Evolutionary conservation across 768 basidiomycete species (phyloP).

Genomic region (Boletus patriciae): DNA sequence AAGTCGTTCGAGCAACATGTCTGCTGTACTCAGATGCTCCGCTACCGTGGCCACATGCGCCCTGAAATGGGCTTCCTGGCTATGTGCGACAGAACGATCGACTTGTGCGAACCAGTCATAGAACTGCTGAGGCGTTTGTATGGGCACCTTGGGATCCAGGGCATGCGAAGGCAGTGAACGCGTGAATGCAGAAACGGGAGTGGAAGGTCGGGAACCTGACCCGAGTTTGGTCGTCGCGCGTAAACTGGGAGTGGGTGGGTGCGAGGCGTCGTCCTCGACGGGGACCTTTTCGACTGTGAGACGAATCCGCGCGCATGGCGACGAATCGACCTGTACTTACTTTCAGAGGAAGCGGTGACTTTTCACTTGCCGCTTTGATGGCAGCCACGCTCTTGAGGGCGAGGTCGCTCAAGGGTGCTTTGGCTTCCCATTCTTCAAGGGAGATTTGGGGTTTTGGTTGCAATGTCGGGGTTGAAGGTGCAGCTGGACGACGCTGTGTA

Average conservation of each 20-base stretch:
- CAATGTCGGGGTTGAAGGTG: conserved; percentile 25
- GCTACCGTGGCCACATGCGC: conserved; percentile 77
- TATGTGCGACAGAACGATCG: conserved; percentile 86
- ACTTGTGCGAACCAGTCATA: conserved; percentile 95
- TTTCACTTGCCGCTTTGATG: conserved; percentile 62
- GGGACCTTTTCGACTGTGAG: conserved; percentile 44
- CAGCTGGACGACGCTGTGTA: conserved; percentile 28
- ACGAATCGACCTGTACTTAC: conserved; percentile 41
- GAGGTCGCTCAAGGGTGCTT: conserved; percentile 70
- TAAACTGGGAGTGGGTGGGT: conserved; percentile 35
- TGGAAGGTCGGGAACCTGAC: conserved; percentile 47
- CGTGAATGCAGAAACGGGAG: conserved; percentile 28
- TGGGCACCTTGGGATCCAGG: conserved; percentile 71
- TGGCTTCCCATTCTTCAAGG: conserved; percentile 91
- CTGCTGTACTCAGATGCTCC: conserved; percentile 76
- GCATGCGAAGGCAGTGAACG: conserved; percentile 43
- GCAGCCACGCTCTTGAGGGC: conserved; percentile 64
- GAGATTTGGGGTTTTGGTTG: conserved; percentile 51
- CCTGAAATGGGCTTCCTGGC: conserved; percentile 91
- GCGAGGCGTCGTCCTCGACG: conserved; percentile 37
- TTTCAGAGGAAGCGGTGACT: conserved; percentile 68
- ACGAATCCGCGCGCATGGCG: conserved; percentile 9
- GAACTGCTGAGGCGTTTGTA: conserved; percentile 92
- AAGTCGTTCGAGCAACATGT: conserved; percentile 67
- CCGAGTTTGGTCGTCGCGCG: conserved; percentile 42